Evolutionary conservation across 805 yeast species (phyloP), one percentile per base, ranked within the genome.

Genomic region (Candida endomychidarum): DNA sequence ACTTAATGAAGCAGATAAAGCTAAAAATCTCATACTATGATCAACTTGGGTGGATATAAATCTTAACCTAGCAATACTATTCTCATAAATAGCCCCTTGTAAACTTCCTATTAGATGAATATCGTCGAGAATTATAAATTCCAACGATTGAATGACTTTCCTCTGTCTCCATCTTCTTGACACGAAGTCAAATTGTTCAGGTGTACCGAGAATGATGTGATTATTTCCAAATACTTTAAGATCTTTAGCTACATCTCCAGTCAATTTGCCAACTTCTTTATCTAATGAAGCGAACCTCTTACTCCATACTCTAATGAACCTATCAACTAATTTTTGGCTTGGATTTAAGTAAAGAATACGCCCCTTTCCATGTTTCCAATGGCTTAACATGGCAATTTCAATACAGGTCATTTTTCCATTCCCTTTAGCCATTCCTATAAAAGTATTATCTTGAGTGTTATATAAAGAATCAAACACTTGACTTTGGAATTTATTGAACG

Each of bases 101-200:
- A 49, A 14, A 48, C 61, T 61, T 10, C 40, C 37, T 14, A 90
- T 58, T 22, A 61, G 52, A 50, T 91, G 96, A 12, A 77, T 61
- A 53, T 87, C 88, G 57, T 87, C 96, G 26, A 78, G 79, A 37
- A 93, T 74, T 2, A 88, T 53, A 22, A 87, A 57, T 33, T 80
- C 88, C 21, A 91, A 76, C 0, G 76, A 56, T 44, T 83, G 87
- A 4, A 91, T 67, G 2, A 79, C 79, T 48, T 77, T 79, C 41
- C 95, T 71, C 47, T 81, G 84, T 49, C 81, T 81, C 98, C 98
- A 90, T 34, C 89, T 71, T 45, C 91, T 75, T 0, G 95, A 77
- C 0, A 89, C 52, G 4, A 67, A 48, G 45, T 86, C 90, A 67
- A 88, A 85, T 46, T 86, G 91, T 16, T 65, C 70, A 0, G 96